Base-by-base conservation (phyloP, 164 flowering plant genomes). In the Pachysandra terminalis region DNA sequence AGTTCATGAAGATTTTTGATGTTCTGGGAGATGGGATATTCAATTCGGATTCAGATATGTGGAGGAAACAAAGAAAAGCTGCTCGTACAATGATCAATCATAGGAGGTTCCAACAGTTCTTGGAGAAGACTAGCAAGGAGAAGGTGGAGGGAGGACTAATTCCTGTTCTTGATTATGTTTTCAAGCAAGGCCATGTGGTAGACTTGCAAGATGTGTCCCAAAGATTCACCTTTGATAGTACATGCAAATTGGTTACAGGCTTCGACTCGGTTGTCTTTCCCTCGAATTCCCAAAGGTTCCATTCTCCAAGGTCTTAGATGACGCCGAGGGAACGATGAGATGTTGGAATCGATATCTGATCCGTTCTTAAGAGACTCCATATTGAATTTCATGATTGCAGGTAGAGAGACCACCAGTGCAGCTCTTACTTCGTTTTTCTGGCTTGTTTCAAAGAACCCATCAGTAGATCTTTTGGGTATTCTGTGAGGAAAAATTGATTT, bases 321-420 rank as follows among this genome's bases (percentile, higher is more conserved):
- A 76, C 13, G 59, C 65, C 0, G 79, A 70, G 52, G 75, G n/a
- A n/a, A n/a, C n/a, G n/a, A n/a, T n/a, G n/a, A n/a, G n/a, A n/a
- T n/a, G n/a, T n/a, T n/a, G n/a, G n/a, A n/a, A n/a, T n/a, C n/a
- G n/a, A n/a, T n/a, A n/a, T n/a, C n/a, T n/a, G 76, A 71, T 49
- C 69, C 55, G 61, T 78, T 69, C 40, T 14, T 81, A 17, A 75
- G 81, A 45, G 86, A 81, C 61, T 56, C 73, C 1, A 27, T 63
- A 0, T 37, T 79, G 40, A 72, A 63, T 22, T 56, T 72, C 37
- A 62, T 77, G 73, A n/a, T 72, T 0, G 82, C 76, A 0, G 82
- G 80, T 74, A 32, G 45, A 40, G 82, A 76, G 69, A 71, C 80
- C 3, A 65, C 68, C 7, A 65, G 67, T 25, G 63, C 68, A 52